Evolutionary conservation across 1,139 yeast genomes (phyloP), one percentile per base, ranked within the genome.

Genomic region (Taphrina flavorubra): DNA sequence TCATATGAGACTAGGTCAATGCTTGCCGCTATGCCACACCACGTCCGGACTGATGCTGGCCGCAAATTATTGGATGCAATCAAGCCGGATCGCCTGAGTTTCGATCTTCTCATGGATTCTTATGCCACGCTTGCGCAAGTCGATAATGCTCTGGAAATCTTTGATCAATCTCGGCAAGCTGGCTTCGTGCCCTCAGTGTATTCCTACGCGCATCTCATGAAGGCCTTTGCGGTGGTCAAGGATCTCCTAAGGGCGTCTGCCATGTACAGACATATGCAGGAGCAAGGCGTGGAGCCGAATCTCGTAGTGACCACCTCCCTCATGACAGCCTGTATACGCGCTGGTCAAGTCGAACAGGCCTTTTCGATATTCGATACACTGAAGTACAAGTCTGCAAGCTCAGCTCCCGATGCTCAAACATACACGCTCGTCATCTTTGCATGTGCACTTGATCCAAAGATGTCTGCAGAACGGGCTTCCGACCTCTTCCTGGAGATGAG

Each of bases 141-240:
- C 31, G 49, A 51, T 39, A 34, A 46, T 16, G 70, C 70, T 7
- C 31, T 64, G 11, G 31, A 51, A n/a, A 51, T 53, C 20, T 69
- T 69, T 36, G 66, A 59, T 14, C 46, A 18, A 10, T 34, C 55
- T 37, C 47, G 59, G 20, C 31, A 59, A 25, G 64, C 59, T 13
- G 65, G 66, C 14, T 31, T 67, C n/a, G 25, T 40, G 13, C 70
- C 70, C 7, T 46, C 70, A 20, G 47, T 58, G 20, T 67, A 63
- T 44, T 59, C 70, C 5, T 69, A 69, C 51, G 70, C 70, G 7
- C 70, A 69, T 60, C 55, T 69, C 11, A 58, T 69, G 65, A 69
- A 67, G 34, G 68, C 66, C 10, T 69, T 58, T 60, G 53, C 67
- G 8, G 40, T 44, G 44, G 44, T 53, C 20, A 51, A 40, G 7